phyloP scores from a whole-genome alignment of 2,329 filamentous ascomycete genomes.

The Ophiostoma piceae region DNA sequence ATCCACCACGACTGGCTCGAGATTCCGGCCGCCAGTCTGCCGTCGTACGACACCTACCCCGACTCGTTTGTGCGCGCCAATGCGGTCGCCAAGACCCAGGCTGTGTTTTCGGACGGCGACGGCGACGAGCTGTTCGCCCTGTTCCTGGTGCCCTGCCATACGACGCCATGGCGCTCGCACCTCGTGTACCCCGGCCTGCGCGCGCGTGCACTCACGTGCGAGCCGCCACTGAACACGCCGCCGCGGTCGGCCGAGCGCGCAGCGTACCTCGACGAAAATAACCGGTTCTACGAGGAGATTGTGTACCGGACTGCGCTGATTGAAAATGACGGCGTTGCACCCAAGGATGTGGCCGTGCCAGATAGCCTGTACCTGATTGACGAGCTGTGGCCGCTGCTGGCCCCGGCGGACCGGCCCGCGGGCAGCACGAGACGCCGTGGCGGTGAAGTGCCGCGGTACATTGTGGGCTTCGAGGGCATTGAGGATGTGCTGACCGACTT shows the following conservation, averaged over 20 bases:
- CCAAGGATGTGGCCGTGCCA: not conserved
- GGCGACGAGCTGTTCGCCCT: slow-evolving; percentile 56
- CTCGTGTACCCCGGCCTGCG: slow-evolving; percentile 68
- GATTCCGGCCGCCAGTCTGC: slow-evolving; percentile 30
- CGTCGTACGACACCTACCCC: slow-evolving; percentile 32
- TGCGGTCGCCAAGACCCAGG: slow-evolving; percentile 19
- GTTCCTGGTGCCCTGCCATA: slow-evolving; percentile 94
- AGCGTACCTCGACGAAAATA: slow-evolving; percentile 79
- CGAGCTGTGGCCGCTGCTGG: slow-evolving; percentile 44
- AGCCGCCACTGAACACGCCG: slow-evolving; percentile 68
- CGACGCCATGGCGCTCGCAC: slow-evolving; percentile 89
- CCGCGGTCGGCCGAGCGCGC: slow-evolving; percentile 57
- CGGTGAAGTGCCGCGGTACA: slow-evolving; percentile 49
- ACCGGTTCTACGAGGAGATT: slow-evolving; percentile 74
- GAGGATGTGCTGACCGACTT: slow-evolving; percentile 46
- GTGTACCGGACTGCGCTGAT: slow-evolving; percentile 21
- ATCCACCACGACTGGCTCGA: slow-evolving; percentile 44
- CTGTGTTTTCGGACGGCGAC: slow-evolving; percentile 23
- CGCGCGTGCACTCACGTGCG: slow-evolving; percentile 83
- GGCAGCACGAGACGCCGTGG: slow-evolving; percentile 8
- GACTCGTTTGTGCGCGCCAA: slow-evolving; percentile 27
- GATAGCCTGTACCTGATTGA: slow-evolving; percentile 46
- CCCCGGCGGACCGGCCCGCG: not conserved
- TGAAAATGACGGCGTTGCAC: not conserved
- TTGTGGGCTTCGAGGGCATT: slow-evolving; percentile 58